Conservation (phyloP, 345 rosid species). For the Nephelium lappaceum region DNA sequence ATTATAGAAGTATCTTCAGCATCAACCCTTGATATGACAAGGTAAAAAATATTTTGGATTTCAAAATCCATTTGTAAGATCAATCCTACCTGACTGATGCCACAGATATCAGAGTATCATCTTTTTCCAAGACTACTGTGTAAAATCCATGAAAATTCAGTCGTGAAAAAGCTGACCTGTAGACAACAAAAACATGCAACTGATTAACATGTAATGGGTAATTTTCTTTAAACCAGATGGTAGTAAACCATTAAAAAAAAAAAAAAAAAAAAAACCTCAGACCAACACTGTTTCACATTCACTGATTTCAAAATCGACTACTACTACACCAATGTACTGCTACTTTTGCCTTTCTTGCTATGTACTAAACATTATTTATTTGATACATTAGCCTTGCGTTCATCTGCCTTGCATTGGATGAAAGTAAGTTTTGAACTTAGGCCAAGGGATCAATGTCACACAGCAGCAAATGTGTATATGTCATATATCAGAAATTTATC, state of each 20-base stretch:
- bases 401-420: not conserved
- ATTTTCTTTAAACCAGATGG: not conserved
- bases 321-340: not conserved
- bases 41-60: too few species aligned
- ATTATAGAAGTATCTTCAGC: not conserved
- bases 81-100: constrained; percentile 84
- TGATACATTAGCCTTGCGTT: constrained; percentile 11
- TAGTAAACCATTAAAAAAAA: not conserved
- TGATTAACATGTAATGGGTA: not conserved
- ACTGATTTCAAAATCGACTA: not conserved
- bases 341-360: not conserved
- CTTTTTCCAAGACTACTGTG: constrained; percentile 82
- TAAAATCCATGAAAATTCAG: constrained; percentile 79
- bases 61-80: not conserved
- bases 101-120: constrained; percentile 75
- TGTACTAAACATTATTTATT: not conserved
- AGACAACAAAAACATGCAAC: constrained; percentile 24
- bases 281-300: not conserved
- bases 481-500: not conserved
- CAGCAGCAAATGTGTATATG: not conserved
- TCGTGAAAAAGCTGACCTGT: constrained; percentile 81
- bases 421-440: not conserved
- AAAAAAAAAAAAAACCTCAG: not conserved
- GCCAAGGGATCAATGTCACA: not conserved
- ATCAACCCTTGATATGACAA: not conserved